Conservation (phyloP, 768 basidiomycete species). For the Lyophyllum shimeji region DNA sequence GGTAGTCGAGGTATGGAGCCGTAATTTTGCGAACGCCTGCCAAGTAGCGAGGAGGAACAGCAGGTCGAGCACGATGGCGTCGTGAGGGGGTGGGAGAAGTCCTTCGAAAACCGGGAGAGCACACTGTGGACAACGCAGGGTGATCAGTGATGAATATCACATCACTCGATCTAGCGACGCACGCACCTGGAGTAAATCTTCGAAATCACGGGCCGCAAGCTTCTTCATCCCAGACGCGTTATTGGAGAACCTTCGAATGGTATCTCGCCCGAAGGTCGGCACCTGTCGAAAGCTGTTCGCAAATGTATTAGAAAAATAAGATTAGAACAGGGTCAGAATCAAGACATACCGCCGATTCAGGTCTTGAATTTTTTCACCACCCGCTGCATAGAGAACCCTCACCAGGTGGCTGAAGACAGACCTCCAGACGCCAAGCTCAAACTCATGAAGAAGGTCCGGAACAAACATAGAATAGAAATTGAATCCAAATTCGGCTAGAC, state of each 20-base stretch:
- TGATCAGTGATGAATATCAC: background rate
- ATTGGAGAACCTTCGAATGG: conserved; percentile 22
- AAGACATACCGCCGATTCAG: conserved; percentile 18
- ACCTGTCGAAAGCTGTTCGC: conserved; percentile 3
- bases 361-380: conserved; percentile 3
- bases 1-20: conserved; percentile 15
- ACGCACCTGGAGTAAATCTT: conserved; percentile 31
- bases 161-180: background rate
- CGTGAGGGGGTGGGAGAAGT: conserved; percentile 11
- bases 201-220: conserved; percentile 24
- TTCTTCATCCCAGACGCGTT: conserved; percentile 24
- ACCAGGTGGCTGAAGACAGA: conserved; percentile 23
- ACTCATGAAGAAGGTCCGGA: conserved; percentile 26
- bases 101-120: conserved; percentile 14
- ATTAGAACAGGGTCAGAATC: background rate
- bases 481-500: background rate
- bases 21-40: conserved; percentile 26
- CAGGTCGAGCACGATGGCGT: conserved; percentile 15
- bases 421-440: conserved; percentile 28
- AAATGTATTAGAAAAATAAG: background rate
- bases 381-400: conserved; percentile 16
- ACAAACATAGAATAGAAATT: conserved; percentile 16
- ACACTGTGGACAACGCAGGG: background rate
- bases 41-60: conserved; percentile 19
- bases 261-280: conserved; percentile 13